phyloP scores from a whole-genome alignment of 495 filamentous ascomycete genomes.

The Terfezia boudieri region DNA sequence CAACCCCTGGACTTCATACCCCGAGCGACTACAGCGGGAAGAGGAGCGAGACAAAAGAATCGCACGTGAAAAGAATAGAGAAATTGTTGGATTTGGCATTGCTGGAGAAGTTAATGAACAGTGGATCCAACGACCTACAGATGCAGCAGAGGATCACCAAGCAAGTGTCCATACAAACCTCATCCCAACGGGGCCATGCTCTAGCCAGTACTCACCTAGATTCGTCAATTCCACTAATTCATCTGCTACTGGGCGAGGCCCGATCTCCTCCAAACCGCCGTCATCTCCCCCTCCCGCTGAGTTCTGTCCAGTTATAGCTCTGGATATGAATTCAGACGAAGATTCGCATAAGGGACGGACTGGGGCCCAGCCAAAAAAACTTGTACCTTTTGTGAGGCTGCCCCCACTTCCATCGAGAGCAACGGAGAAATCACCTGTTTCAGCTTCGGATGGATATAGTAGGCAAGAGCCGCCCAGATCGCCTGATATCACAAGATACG shows the following conservation, averaged over 20 bases:
- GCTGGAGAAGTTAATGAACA: slow-evolving; percentile 10
- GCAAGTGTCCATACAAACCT: no score
- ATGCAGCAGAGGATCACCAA: slow-evolving; percentile 6
- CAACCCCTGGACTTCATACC: not conserved
- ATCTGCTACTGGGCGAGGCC: no score
- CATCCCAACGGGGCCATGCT: slow-evolving; percentile 9
- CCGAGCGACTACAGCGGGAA: not conserved
- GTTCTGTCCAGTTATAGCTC: slow-evolving; percentile 10
- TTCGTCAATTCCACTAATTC: slow-evolving; percentile 4
- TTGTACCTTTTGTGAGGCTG: no score
- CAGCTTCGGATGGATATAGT: no score
- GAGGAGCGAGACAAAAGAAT: slow-evolving; percentile 7
- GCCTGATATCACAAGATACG: not conserved
- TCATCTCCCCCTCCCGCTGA: slow-evolving; percentile 1
- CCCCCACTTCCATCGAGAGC: no score
- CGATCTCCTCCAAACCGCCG: no score
- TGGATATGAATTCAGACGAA: slow-evolving; percentile 9
- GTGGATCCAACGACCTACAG: slow-evolving; percentile 11
- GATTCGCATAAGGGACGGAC: slow-evolving; percentile 1
- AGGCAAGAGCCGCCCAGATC: not conserved
- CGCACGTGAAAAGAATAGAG: slow-evolving; percentile 4
- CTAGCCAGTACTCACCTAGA: slow-evolving; percentile 9
- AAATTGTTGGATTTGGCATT: slow-evolving; percentile 1
- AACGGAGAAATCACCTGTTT: no score
- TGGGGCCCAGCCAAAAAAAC: slow-evolving; percentile 1